These are phyloP conservation scores for Gossypium longicalyx DNA, from an alignment of 345 rosid genomes.

Conservation along the genomic window DNA sequence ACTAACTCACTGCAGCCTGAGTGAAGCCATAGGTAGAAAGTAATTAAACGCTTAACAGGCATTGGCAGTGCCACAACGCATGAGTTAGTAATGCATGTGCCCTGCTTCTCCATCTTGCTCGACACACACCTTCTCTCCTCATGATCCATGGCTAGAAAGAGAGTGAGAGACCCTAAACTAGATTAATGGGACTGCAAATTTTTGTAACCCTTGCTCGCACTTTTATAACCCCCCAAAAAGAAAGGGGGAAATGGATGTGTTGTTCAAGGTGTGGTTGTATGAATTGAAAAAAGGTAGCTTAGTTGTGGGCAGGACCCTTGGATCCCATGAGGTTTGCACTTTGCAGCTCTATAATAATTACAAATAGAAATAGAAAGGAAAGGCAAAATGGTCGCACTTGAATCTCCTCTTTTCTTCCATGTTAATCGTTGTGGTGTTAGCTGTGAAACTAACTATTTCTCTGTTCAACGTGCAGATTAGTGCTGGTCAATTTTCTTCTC, in stretches of 20 bases:
- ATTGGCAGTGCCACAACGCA: background rate
- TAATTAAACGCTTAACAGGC: background rate
- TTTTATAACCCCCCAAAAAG: slow-evolving; percentile 40
- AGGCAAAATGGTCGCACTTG: background rate
- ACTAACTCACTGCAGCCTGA: slow-evolving; percentile 48
- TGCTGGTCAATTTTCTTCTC: no score
- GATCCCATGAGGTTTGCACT: background rate
- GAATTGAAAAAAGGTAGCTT: slow-evolving; percentile 15
- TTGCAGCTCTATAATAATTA: background rate
- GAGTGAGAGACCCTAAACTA: slow-evolving; percentile 10
- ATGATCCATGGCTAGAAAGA: background rate
- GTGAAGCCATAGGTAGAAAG: background rate
- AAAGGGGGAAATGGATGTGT: slow-evolving; percentile 13
- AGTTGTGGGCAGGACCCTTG: slow-evolving; percentile 38
- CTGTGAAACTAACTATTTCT: no score
- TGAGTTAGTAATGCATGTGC: slow-evolving; percentile 99
- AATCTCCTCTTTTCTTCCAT: no score
- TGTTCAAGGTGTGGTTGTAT: slow-evolving; percentile 8
- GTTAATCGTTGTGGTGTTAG: no score
- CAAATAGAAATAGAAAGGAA: background rate
- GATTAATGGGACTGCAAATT: slow-evolving; percentile 20
- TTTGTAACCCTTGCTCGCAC: slow-evolving; percentile 30
- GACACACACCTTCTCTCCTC: slow-evolving; percentile 38
- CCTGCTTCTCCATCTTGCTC: slow-evolving; percentile 99
- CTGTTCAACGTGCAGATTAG: no score